These are phyloP conservation scores for Melampsora medusae DNA, from an alignment of 1,284 basidiomycete genomes.

Conservation along the genomic window DNA sequence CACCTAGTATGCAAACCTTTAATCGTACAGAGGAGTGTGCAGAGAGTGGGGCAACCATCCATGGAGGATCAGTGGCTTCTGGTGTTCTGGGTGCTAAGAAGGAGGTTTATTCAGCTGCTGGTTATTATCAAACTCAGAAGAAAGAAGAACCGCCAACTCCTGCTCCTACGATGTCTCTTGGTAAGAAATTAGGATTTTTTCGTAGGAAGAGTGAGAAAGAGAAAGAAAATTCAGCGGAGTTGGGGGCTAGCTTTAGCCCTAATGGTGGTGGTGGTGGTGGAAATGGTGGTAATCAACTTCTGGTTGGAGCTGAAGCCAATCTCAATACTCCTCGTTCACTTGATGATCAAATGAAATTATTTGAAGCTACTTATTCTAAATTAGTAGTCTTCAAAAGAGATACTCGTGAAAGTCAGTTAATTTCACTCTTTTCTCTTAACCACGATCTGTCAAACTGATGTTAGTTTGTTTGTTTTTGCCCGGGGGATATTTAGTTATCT, in stretches of 20 bases:
- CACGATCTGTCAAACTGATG: neutral
- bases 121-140: neutral
- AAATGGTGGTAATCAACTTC: neutral
- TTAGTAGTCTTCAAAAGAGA: constrained; percentile 18
- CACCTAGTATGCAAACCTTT: no score
- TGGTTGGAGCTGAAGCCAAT: constrained; percentile 8
- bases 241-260: neutral
- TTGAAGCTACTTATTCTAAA: constrained; percentile 21
- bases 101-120: neutral
- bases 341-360: constrained; percentile 16
- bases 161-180: neutral
- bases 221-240: neutral
- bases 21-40: no score
- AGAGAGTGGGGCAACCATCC: no score
- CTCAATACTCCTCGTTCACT: constrained; percentile 16
- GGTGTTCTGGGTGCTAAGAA: no score
- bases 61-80: no score
- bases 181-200: neutral
- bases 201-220: neutral
- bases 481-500: neutral
- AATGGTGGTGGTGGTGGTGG: neutral
- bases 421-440: neutral
- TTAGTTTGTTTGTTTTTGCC: neutral
- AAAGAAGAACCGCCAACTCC: neutral
- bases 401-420: constrained; percentile 9